A percentile compares a stretch with the other conserved stretches of the same genome.
Conservation (phyloP, 441 rosid species). For the Syzygium syzygioides region DNA sequence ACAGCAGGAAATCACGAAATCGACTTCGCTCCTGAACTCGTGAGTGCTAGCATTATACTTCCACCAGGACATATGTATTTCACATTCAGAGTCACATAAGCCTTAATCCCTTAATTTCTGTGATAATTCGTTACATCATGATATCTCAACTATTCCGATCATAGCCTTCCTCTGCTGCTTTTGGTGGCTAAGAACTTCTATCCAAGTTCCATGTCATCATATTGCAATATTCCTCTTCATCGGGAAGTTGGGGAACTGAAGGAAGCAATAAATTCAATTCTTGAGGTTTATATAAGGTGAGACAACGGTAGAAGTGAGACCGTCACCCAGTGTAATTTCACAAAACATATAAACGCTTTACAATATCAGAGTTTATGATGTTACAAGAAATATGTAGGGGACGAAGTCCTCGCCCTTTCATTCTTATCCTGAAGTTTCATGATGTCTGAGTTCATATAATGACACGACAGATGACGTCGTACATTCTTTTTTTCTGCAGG, state of each 20-base stretch:
- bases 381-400: neutral
- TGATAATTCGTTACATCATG: neutral
- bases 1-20: conserved; percentile 72
- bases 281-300: neutral
- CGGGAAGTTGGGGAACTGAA: neutral
- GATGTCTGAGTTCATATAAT: neutral
- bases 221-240: neutral
- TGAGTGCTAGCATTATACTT: conserved; percentile 14
- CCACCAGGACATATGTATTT: neutral
- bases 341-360: neutral
- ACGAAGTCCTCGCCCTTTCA: neutral
- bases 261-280: neutral
- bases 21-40: conserved; percentile 62
- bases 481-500: conserved; percentile 1
- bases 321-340: neutral
- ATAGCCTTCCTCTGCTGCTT: neutral
- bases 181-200: neutral
- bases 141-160: neutral
- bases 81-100: neutral
- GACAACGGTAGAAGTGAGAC: neutral
- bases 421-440: neutral
- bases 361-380: neutral
- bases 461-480: neutral
- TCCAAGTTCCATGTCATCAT: neutral
- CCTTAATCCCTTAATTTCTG: neutral